Percentiles rank a stretch among this genome's conserved stretches.
phyloP scores from a whole-genome alignment of 805 yeast species.

The Candida berthetii region DNA sequence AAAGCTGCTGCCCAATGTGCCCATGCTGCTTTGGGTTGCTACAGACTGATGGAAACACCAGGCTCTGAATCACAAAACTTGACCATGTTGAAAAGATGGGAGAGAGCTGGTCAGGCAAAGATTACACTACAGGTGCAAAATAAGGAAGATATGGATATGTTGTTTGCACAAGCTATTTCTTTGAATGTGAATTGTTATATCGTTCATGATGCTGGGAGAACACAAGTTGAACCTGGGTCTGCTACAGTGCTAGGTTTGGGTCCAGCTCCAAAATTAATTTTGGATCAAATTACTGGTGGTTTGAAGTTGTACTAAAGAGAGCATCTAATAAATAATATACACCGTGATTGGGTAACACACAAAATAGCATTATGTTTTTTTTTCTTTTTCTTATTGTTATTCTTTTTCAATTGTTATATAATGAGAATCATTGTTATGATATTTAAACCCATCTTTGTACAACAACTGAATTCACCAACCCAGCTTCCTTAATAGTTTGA shows the following conservation, averaged over 20 bases:
- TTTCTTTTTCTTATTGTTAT: too few species aligned
- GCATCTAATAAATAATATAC: neutral
- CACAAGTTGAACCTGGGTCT: constrained; percentile 93
- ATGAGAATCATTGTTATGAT: too few species aligned
- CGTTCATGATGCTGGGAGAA: constrained; percentile 95
- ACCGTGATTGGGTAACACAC: too few species aligned
- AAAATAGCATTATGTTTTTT: too few species aligned
- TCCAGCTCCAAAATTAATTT: constrained; percentile 81
- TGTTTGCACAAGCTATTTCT: constrained; percentile 77
- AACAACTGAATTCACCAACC: constrained; percentile 76
- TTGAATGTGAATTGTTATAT: constrained; percentile 72
- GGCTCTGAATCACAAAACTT: constrained; percentile 51
- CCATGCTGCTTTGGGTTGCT: constrained; percentile 94
- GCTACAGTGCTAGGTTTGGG: constrained; percentile 97
- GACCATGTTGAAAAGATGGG: constrained; percentile 69
- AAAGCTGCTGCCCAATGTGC: constrained; percentile 97
- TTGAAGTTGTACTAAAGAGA: constrained; percentile 57
- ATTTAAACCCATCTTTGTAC: constrained; percentile 72
- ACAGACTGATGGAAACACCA: constrained; percentile 55
- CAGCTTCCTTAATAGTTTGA: constrained; percentile 64
- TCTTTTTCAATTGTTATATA: too few species aligned
- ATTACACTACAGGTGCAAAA: constrained; percentile 74
- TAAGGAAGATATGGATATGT: constrained; percentile 62
- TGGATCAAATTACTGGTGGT: constrained; percentile 79
- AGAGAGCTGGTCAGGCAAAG: constrained; percentile 84